phyloP scores from a whole-genome alignment of 2,329 filamentous ascomycete genomes.

The Cordyceps fumosorosea region DNA sequence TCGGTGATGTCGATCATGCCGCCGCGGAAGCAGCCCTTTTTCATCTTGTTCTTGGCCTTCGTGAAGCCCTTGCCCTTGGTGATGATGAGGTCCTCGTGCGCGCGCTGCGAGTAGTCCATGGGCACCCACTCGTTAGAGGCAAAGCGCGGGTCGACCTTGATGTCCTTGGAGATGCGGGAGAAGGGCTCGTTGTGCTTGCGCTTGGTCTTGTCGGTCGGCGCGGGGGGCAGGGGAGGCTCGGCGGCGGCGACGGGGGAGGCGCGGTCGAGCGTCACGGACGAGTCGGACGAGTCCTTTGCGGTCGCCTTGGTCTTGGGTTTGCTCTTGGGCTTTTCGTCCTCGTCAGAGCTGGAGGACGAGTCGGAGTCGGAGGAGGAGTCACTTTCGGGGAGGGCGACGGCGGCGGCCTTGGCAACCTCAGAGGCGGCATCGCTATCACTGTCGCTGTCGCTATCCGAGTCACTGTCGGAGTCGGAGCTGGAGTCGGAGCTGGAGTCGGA shows the following conservation, averaged over 20 bases:
- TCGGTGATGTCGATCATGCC: constrained; percentile 77
- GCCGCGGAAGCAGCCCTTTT: constrained; percentile 82
- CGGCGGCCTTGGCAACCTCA: constrained; percentile 20
- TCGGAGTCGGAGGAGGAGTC: constrained; percentile 22
- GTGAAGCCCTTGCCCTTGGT: constrained; percentile 97
- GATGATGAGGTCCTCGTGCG: constrained; percentile 79
- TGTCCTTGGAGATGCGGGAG: constrained; percentile 67
- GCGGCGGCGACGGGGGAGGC: constrained; percentile 31
- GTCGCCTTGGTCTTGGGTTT: constrained; percentile 17
- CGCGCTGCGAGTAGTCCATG: constrained; percentile 83
- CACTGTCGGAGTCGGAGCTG: constrained; percentile 19
- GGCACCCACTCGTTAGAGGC: constrained; percentile 74
- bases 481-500: constrained; percentile 23
- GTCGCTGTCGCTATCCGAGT: constrained; percentile 21
- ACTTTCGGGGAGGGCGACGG: constrained; percentile 32
- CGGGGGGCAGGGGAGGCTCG: constrained; percentile 47
- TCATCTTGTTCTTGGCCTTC: constrained; percentile 99
- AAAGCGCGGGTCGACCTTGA: constrained; percentile 61
- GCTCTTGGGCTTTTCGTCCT: constrained; percentile 19
- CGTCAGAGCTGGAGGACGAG: constrained; percentile 17
- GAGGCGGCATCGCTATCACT: constrained; percentile 26
- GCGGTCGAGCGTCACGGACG: constrained; percentile 43
- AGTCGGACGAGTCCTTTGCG: constrained; percentile 32
- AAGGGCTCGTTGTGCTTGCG: constrained; percentile 60
- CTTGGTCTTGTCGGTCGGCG: constrained; percentile 35